Percentiles rank a stretch among this genome's conserved stretches.
Evolutionary conservation across 352 stramenopile species (phyloP).

Genomic region (Aphanomyces euteiches): DNA sequence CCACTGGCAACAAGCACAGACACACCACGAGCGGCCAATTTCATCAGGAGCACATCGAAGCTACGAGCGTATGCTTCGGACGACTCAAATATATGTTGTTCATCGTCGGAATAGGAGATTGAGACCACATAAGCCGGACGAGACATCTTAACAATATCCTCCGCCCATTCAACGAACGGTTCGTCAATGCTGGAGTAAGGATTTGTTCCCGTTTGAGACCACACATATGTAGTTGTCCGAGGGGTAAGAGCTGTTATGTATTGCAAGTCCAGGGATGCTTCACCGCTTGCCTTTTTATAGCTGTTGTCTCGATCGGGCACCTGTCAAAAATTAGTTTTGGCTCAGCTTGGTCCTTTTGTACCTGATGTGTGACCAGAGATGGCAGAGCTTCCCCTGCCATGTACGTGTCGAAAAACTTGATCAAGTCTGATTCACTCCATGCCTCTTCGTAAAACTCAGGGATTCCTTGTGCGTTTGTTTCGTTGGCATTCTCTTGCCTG

Average conservation of each 20-base stretch:
- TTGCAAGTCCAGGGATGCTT: constrained; percentile 87
- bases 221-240: constrained; percentile 75
- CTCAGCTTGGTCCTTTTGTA: not conserved
- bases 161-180: constrained; percentile 77
- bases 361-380: constrained; percentile 32
- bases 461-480: constrained; percentile 53
- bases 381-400: constrained; percentile 43
- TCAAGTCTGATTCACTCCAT: constrained; percentile 53
- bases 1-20: constrained; percentile 82
- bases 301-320: constrained; percentile 53
- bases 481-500: constrained; percentile 59
- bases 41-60: constrained; percentile 85
- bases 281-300: constrained; percentile 42
- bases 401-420: constrained; percentile 53
- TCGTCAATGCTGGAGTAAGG: constrained; percentile 80
- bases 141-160: constrained; percentile 66
- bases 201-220: constrained; percentile 79
- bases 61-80: constrained; percentile 63
- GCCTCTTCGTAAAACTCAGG: constrained; percentile 77
- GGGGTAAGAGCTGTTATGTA: constrained; percentile 84
- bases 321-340: constrained; percentile 33
- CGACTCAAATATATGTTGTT: constrained; percentile 83
- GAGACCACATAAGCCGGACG: constrained; percentile 78
- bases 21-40: constrained; percentile 86
- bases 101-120: constrained; percentile 88